These are phyloP conservation scores for Parastagonospora nodorum DNA, from an alignment of 2,329 filamentous ascomycete genomes.

Conservation along the genomic window DNA sequence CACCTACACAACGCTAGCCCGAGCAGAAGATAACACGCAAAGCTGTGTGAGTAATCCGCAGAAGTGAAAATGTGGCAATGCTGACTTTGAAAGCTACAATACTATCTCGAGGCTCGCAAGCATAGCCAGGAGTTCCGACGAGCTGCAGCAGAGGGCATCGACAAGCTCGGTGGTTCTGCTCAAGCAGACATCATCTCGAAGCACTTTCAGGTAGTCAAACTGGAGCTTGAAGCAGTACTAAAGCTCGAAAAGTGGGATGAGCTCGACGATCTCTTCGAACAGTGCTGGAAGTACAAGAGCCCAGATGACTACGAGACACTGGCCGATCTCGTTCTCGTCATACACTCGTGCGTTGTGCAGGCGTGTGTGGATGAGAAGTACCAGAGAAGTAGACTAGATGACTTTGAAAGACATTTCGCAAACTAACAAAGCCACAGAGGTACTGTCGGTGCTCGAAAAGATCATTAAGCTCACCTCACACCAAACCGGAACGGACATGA, in stretches of 20 bases:
- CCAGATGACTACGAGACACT: slow-evolving; percentile 52
- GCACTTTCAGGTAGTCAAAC: slow-evolving; percentile 69
- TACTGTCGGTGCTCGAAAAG: slow-evolving; percentile 58
- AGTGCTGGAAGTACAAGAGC: slow-evolving; percentile 43
- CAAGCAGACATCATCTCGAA: slow-evolving; percentile 64
- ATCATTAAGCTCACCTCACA: slow-evolving; percentile 72
- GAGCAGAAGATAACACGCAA: slow-evolving; percentile 49
- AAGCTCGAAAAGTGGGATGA: slow-evolving; percentile 70
- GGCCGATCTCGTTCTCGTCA: slow-evolving; percentile 53
- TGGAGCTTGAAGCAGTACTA: slow-evolving; percentile 79
- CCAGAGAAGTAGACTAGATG: slow-evolving; percentile 33
- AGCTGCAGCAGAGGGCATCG: slow-evolving; percentile 45
- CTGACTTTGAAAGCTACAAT: slow-evolving; percentile 58
- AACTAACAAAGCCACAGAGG: slow-evolving; percentile 23
- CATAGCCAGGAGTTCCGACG: slow-evolving; percentile 65
- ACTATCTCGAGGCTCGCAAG: slow-evolving; percentile 66
- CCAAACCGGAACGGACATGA: slow-evolving; percentile 60
- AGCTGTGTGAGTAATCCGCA: slow-evolving; percentile 42
- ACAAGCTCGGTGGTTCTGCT: slow-evolving; percentile 50
- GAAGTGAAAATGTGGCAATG: slow-evolving; percentile 23
- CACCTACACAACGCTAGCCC: slow-evolving; percentile 54
- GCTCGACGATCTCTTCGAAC: slow-evolving; percentile 64
- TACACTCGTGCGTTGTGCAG: slow-evolving; percentile 45
- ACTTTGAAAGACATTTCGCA: not conserved
- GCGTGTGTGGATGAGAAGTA: slow-evolving; percentile 33